Evolutionary conservation across 2,329 filamentous ascomycete genomes (phyloP), one percentile per base, ranked within the genome.

Genomic region (Hypoxylon rubiginosum): DNA sequence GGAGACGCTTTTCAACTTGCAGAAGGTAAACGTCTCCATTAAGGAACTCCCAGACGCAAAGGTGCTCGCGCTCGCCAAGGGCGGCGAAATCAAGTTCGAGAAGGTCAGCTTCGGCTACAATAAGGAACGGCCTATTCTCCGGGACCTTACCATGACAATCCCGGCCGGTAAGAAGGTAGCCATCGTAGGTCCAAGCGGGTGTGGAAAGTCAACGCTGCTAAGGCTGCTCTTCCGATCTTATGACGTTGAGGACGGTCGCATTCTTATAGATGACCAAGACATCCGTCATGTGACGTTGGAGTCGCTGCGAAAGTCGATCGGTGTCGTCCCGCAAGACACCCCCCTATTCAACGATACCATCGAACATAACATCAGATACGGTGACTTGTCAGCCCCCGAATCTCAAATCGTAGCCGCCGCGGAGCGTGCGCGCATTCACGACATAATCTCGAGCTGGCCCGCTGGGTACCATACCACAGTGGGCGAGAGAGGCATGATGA

Each of bases 311-410:
- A 88, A 88, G 69, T 87, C 92, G 2, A 98, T 99, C 69, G 96
- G 96, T 21, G 95, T 99, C 15, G 96, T 99, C 0, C 96, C 96
- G 0, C 97, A 99, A 78, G 96, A 99, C 73, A 98, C 96, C 0
- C 94, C 96, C 0, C 85, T 99, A 0, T 99, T 99, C 84, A 99
- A 99, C 78, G 94, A 97, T 75, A 96, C 94, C 0, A 95, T 99
- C 63, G 91, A 92, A 76, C 93, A 97, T 79, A 99, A 99, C 77
- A 97, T 99, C 74, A 91, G 90, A 68, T 99, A 99, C 78, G 96
- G 96, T 54, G 88, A 92, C 71, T 87, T 98, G 68, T 88, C 89
- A 50, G 94, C 95, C 0, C 85, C 90, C 0, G 83, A 86, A 9
- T 92, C 93, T 32, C 84, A 90, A 62, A 91, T 99, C 7, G 78